Evolutionary conservation across 83 land plant species (phyloP).

Genomic region (Thuja plicata): DNA sequence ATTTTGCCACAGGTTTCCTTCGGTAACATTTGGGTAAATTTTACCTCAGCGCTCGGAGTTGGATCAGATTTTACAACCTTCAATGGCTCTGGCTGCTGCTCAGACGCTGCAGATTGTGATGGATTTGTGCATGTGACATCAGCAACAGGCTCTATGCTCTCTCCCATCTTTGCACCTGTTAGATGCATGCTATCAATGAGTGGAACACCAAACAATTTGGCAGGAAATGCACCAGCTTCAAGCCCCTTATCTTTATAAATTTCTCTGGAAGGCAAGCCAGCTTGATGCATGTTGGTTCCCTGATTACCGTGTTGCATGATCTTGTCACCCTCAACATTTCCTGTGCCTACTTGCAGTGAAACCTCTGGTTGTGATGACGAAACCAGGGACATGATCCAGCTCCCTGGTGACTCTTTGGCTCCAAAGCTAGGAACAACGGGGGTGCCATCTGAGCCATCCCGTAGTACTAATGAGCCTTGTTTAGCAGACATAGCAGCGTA

Average conservation of each 20-base stretch:
- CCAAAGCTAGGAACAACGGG: not conserved
- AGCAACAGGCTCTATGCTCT: not conserved
- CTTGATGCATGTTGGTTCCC: slow-evolving; percentile 15
- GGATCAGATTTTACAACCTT: slow-evolving; percentile 7
- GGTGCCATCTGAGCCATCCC: slow-evolving; percentile 1
- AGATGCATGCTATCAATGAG: slow-evolving; percentile 17
- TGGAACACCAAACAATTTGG: slow-evolving; percentile 42
- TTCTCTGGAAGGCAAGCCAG: not conserved
- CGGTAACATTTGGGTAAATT: not conserved
- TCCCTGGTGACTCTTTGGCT: not conserved
- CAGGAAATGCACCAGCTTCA: not conserved
- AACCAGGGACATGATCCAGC: slow-evolving; percentile 3
- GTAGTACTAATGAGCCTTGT: not conserved
- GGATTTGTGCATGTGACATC: slow-evolving; percentile 7
- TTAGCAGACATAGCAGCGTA: slow-evolving; percentile 3
- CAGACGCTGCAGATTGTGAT: slow-evolving; percentile 6
- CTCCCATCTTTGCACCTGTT: slow-evolving; percentile 12
- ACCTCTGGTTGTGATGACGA: not conserved
- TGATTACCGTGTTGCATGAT: slow-evolving; percentile 1
- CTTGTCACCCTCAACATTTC: slow-evolving; percentile 1
- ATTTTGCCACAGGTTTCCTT: slow-evolving; percentile 14
- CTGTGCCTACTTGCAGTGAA: slow-evolving; percentile 9
- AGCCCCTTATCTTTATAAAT: not conserved
- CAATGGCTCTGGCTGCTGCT: slow-evolving; percentile 14
- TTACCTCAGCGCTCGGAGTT: slow-evolving; percentile 1